Conservation (phyloP, 1,284 basidiomycete genomes). For the Leccinum pachyderme region DNA sequence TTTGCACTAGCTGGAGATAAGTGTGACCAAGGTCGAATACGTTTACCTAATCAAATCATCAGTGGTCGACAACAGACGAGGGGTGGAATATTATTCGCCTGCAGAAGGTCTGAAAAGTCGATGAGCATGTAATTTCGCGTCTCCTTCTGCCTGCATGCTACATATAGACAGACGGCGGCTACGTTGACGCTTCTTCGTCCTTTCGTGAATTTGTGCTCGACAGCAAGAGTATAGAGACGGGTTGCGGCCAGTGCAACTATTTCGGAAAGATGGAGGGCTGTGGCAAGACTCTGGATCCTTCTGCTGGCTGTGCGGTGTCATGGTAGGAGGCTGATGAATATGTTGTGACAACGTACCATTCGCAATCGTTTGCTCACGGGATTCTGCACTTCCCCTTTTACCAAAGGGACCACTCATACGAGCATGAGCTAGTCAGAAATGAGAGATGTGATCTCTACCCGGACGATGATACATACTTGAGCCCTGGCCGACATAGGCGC, state of each 20-base stretch:
- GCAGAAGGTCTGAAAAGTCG: constrained; percentile 92
- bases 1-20: constrained; percentile 91
- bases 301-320: constrained; percentile 57
- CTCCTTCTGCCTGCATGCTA: constrained; percentile 91
- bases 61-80: neutral
- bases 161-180: constrained; percentile 93
- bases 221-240: constrained; percentile 89
- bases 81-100: constrained; percentile 49
- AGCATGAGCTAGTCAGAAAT: constrained; percentile 59
- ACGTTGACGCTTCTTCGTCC: constrained; percentile 92
- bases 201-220: constrained; percentile 92
- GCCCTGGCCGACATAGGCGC: constrained; percentile 90
- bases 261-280: constrained; percentile 76
- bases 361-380: constrained; percentile 84
- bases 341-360: constrained; percentile 57
- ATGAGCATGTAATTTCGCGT: constrained; percentile 96
- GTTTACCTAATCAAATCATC: constrained; percentile 68
- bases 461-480: constrained; percentile 65
- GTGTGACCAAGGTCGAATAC: constrained; percentile 97
- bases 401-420: constrained; percentile 79
- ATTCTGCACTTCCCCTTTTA: constrained; percentile 72
- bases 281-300: constrained; percentile 81
- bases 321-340: neutral
- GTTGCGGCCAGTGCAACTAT: constrained; percentile 80
- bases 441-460: neutral